Evolutionary conservation across 1,284 basidiomycete genomes (phyloP).

Genomic region (Anthracocystis walkeri): DNA sequence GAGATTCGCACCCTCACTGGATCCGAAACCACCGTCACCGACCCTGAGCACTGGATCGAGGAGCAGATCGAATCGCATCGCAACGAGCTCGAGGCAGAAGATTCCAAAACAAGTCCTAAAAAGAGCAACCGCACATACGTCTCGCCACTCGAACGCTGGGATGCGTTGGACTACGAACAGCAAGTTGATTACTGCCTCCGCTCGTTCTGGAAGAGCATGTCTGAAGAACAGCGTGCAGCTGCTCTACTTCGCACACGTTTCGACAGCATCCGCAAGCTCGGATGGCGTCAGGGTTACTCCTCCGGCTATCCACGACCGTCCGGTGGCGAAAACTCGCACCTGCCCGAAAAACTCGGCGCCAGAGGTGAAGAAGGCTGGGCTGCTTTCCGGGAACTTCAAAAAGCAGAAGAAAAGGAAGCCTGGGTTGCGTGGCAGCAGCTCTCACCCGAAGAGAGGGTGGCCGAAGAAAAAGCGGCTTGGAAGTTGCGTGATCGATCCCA

Average conservation of each 20-base stretch:
- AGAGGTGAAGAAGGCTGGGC: constrained; percentile 28
- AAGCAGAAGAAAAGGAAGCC: constrained; percentile 46
- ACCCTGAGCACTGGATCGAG: constrained; percentile 31
- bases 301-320: constrained; percentile 59
- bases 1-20: constrained; percentile 18
- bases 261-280: constrained; percentile 59
- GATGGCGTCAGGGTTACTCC: constrained; percentile 66
- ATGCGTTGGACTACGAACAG: constrained; percentile 46
- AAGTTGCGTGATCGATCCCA: constrained; percentile 61
- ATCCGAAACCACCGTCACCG: constrained; percentile 10
- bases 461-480: constrained; percentile 63
- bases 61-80: constrained; percentile 24
- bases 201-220: constrained; percentile 42
- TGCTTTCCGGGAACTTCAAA: constrained; percentile 41
- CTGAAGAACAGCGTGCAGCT: constrained; percentile 22
- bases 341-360: constrained; percentile 25
- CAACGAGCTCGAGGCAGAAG: background rate
- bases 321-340: constrained; percentile 17
- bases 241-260: constrained; percentile 46
- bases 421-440: constrained; percentile 61
- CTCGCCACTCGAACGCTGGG: constrained; percentile 21
- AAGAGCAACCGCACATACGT: constrained; percentile 2
- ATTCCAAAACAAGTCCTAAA: constrained; percentile 7
- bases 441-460: constrained; percentile 34
- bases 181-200: constrained; percentile 50